phyloP scores from a whole-genome alignment of 139 green algal genomes.

The Chlorella sp. region DNA sequence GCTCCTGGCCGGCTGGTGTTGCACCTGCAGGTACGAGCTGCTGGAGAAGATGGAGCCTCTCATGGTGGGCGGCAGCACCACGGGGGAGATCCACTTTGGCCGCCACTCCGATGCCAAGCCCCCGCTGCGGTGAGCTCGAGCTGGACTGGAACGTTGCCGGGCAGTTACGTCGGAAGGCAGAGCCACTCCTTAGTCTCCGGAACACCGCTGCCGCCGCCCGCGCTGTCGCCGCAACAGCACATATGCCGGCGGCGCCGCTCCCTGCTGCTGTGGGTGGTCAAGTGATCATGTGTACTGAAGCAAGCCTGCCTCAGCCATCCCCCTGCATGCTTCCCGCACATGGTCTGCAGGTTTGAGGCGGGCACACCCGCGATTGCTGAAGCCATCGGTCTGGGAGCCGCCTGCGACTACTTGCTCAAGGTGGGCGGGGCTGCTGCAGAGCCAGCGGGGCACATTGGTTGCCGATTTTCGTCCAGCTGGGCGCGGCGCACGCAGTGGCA shows the following conservation, averaged over 20 bases:
- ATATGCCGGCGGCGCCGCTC: too few relatives aligned
- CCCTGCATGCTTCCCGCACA: conserved; percentile 22
- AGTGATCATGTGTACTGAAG: too few relatives aligned
- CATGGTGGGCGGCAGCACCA: conserved; percentile 19
- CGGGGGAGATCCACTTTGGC: conserved; percentile 16
- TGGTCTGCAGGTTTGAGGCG: conserved; percentile 85
- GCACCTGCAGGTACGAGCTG: conserved; percentile 86
- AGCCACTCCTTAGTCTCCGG: too few relatives aligned
- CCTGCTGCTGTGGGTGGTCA: too few relatives aligned
- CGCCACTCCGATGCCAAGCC: background rate
- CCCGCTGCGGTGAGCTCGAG: conserved; percentile 44
- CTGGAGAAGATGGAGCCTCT: conserved; percentile 4
- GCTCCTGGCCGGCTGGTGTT: conserved; percentile 49
- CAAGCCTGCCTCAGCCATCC: background rate
- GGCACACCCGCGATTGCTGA: conserved; percentile 93
- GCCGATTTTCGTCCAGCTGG: too few relatives aligned
- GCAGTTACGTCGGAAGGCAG: too few relatives aligned
- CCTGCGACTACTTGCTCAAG: conserved; percentile 68
- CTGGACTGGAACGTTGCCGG: conserved; percentile 50
- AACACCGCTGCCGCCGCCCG: too few relatives aligned
- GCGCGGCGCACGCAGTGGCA: too few relatives aligned
- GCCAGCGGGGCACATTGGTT: too few relatives aligned
- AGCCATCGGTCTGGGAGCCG: conserved; percentile 68
- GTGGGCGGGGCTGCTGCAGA: too few relatives aligned
- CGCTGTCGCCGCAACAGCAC: too few relatives aligned